phyloP scores from a whole-genome alignment of 257 asterid genomes.

The Ilex asprella region DNA sequence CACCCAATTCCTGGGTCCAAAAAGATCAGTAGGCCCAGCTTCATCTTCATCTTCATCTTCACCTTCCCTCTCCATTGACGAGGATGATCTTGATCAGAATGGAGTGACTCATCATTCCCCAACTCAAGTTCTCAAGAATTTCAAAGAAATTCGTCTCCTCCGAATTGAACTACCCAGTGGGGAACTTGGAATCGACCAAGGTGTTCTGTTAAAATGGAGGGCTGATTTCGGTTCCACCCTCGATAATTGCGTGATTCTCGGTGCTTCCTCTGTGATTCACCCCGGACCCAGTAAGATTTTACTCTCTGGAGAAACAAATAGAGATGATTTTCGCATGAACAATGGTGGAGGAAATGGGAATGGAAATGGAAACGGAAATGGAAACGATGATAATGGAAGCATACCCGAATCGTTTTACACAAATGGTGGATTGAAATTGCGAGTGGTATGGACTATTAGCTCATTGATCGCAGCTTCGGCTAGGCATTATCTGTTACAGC shows the following conservation, averaged over 20 bases:
- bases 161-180: slow-evolving; percentile 63
- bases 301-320: neutral
- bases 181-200: slow-evolving; percentile 64
- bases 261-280: slow-evolving; percentile 52
- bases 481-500: slow-evolving; percentile 66
- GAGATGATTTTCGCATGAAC: no score
- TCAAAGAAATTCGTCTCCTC: slow-evolving; percentile 47
- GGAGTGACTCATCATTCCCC: slow-evolving; percentile 68
- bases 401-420: slow-evolving; percentile 66
- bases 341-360: neutral
- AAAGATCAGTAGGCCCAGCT: no score
- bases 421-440: slow-evolving; percentile 60
- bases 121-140: slow-evolving; percentile 66
- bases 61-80: no score
- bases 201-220: slow-evolving; percentile 65
- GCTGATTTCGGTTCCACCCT: slow-evolving; percentile 74
- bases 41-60: neutral
- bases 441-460: slow-evolving; percentile 78
- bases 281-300: neutral
- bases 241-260: slow-evolving; percentile 66
- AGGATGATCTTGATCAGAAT: slow-evolving; percentile 23
- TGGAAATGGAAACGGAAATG: slow-evolving; percentile 7
- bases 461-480: slow-evolving; percentile 76
- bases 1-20: slow-evolving; percentile 30
- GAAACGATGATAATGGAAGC: slow-evolving; percentile 43